phyloP scores from a whole-genome alignment of 2,329 filamentous ascomycete genomes.

The Ciborinia camelliae region DNA sequence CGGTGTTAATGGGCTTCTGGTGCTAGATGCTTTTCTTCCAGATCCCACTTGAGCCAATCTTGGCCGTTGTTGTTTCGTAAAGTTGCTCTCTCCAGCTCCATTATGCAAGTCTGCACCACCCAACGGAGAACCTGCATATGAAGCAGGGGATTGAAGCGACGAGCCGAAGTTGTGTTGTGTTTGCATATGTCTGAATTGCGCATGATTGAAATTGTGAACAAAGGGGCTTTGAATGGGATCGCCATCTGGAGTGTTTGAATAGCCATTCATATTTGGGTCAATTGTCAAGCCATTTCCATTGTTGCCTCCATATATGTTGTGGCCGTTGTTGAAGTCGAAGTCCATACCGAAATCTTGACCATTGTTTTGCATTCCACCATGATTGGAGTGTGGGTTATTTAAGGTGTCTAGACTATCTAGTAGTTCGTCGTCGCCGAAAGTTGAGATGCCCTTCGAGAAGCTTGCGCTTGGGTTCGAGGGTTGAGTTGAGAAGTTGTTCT shows the following conservation, averaged over 20 bases:
- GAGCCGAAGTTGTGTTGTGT: conserved; percentile 54
- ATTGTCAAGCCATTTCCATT: conserved; percentile 58
- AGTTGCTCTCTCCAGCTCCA: conserved; percentile 43
- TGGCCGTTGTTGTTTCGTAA: conserved; percentile 56
- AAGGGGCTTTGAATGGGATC: conserved; percentile 91
- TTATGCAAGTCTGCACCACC: conserved; percentile 49
- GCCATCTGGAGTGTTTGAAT: conserved; percentile 87
- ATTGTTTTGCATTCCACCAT: conserved; percentile 50
- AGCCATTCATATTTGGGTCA: conserved; percentile 69
- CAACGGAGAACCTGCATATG: conserved; percentile 50
- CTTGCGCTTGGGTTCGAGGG: conserved; percentile 58
- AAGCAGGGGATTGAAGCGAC: conserved; percentile 52
- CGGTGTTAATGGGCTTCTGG: conserved; percentile 77
- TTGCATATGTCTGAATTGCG: conserved; percentile 69
- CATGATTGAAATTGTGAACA: conserved; percentile 71
- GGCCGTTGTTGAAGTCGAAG: conserved; percentile 56
- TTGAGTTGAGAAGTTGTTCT: conserved; percentile 55
- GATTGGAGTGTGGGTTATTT: conserved; percentile 35
- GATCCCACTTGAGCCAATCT: conserved; percentile 62
- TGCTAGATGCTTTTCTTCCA: conserved; percentile 66
- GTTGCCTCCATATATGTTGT: conserved; percentile 51
- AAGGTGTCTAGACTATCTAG: conserved; percentile 65
- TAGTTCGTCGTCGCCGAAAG: conserved; percentile 85
- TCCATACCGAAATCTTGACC: conserved; percentile 56
- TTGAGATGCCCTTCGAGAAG: conserved; percentile 74